Evolutionary conservation across 805 yeast genomes (phyloP).

Genomic region (Starmerella roubikii): DNA sequence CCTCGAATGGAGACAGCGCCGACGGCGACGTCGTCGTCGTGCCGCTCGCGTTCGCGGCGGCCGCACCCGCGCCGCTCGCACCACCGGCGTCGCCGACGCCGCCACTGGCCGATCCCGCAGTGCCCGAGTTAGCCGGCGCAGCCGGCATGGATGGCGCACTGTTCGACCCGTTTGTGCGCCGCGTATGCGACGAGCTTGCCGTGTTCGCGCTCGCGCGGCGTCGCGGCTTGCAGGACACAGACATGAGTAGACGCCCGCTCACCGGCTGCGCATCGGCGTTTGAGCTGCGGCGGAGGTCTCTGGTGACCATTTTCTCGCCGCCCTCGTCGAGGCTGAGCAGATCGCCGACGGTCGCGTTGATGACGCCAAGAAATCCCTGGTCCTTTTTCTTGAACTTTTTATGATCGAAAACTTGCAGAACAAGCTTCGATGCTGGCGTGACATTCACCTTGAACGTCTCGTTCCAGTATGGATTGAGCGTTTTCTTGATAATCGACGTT

Average conservation of each 20-base stretch:
- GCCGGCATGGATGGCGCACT: neutral
- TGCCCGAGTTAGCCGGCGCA: slow-evolving; percentile 2
- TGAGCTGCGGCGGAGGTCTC: slow-evolving; percentile 70
- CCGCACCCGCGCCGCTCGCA: slow-evolving; percentile 3
- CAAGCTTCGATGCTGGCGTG: slow-evolving; percentile 46
- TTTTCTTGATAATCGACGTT: slow-evolving; percentile 84
- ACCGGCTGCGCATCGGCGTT: slow-evolving; percentile 63
- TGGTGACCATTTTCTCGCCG: slow-evolving; percentile 67
- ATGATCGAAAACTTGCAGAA: slow-evolving; percentile 91
- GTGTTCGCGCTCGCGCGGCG: neutral
- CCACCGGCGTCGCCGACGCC: neutral
- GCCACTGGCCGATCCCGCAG: neutral
- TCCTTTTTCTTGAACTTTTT: slow-evolving; percentile 96
- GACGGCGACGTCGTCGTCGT: slow-evolving; percentile 5
- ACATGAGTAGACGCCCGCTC: slow-evolving; percentile 57
- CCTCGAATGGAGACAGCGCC: slow-evolving; percentile 73
- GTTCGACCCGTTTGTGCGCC: neutral
- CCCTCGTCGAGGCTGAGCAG: slow-evolving; percentile 45
- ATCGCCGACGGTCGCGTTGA: slow-evolving; percentile 80
- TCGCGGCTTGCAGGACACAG: neutral
- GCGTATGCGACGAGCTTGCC: neutral
- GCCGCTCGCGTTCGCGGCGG: slow-evolving; percentile 5
- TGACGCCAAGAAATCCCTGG: slow-evolving; percentile 95
- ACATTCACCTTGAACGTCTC: slow-evolving; percentile 65
- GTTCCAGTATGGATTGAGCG: slow-evolving; percentile 96